Conservation (phyloP, 73 alveolate genomes). For the Paramecium pentaurelia region DNA sequence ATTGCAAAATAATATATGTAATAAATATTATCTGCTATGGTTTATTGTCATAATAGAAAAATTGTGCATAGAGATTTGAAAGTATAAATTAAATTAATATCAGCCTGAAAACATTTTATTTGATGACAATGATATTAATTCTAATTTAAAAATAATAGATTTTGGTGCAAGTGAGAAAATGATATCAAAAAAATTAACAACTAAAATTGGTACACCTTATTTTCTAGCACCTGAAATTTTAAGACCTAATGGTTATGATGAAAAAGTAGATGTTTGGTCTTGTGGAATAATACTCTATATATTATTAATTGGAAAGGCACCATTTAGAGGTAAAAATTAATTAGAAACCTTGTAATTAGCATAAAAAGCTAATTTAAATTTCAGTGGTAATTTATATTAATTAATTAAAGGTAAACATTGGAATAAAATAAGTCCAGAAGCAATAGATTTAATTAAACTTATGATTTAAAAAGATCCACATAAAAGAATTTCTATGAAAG, state of each 20-base stretch:
- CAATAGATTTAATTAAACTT: slow-evolving; percentile 65
- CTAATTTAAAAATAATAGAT: slow-evolving; percentile 90
- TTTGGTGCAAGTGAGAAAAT: slow-evolving; percentile 70
- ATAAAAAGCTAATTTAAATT: not conserved
- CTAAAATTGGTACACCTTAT: slow-evolving; percentile 26
- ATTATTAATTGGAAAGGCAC: slow-evolving; percentile 65
- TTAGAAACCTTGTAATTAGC: not conserved
- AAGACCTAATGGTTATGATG: slow-evolving; percentile 67
- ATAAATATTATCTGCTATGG: slow-evolving; percentile 79
- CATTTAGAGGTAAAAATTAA: slow-evolving; percentile 39
- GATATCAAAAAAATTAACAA: not conserved
- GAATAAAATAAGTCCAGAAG: slow-evolving; percentile 62
- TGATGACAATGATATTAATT: slow-evolving; percentile 77
- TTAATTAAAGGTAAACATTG: slow-evolving; percentile 20
- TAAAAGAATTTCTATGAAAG: slow-evolving; percentile 64
- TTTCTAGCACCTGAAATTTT: not conserved
- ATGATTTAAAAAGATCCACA: slow-evolving; percentile 64
- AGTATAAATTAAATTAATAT: slow-evolving; percentile 67
- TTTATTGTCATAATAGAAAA: slow-evolving; percentile 83
- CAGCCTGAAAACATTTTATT: slow-evolving; percentile 92
- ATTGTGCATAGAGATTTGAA: slow-evolving; percentile 71
- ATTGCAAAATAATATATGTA: slow-evolving; percentile 80
- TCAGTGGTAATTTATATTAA: not conserved
- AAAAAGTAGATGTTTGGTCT: slow-evolving; percentile 71
- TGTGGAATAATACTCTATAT: slow-evolving; percentile 74